Percentiles rank a stretch among this genome's conserved stretches.
Conservation (phyloP, 2,329 filamentous ascomycete genomes). For the Claviceps sp. region DNA sequence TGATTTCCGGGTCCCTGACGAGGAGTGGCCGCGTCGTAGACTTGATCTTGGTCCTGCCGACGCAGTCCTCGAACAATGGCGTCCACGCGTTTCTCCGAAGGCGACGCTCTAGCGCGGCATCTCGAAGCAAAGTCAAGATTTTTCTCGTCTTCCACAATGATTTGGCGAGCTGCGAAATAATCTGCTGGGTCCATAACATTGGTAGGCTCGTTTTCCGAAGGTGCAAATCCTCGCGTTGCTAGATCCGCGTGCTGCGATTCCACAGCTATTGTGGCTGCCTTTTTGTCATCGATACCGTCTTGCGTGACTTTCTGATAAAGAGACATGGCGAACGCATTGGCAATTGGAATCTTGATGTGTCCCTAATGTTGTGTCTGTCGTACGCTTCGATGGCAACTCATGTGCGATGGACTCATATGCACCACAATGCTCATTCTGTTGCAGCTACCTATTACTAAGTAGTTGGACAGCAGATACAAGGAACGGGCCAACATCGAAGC, state of each 20-base stretch:
- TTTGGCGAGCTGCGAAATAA: neutral
- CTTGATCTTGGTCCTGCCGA: constrained; percentile 18
- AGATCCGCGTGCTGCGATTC: neutral
- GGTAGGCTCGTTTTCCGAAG: neutral
- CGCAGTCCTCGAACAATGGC: constrained; percentile 26
- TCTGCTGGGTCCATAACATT: neutral
- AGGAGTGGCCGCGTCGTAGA: constrained; percentile 22
- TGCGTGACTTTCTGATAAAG: neutral
- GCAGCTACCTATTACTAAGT: too few species aligned
- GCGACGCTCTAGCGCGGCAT: constrained; percentile 19
- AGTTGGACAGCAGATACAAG: neutral
- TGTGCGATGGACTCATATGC: neutral
- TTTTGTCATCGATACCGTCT: neutral
- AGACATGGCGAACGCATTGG: neutral
- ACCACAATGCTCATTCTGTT: neutral
- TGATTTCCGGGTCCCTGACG: constrained; percentile 29
- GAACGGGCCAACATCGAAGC: neutral
- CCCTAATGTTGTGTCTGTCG: neutral
- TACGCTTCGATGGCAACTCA: neutral
- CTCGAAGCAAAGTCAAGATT: constrained; percentile 27
- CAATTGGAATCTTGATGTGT: neutral
- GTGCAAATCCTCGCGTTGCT: neutral
- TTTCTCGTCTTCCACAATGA: constrained; percentile 15
- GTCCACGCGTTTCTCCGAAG: constrained; percentile 25
- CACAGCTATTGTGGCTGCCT: neutral